phyloP scores from a whole-genome alignment of 2,329 filamentous ascomycete genomes.

The Pseudogymnoascus destructans region DNA sequence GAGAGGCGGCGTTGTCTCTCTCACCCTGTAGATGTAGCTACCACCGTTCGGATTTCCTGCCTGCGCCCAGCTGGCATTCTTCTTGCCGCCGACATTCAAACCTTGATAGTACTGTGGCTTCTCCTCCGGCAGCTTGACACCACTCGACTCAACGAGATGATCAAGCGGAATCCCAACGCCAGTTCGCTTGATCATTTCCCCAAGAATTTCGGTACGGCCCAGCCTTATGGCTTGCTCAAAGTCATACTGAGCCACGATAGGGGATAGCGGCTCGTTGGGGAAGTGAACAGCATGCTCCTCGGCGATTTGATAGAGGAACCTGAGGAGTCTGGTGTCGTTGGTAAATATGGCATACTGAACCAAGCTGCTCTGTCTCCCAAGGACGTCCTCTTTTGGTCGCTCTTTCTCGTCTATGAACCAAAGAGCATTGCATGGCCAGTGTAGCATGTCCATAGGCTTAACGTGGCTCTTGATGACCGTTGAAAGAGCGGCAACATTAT shows the following conservation, averaged over 20 bases:
- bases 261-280: slow-evolving; percentile 23
- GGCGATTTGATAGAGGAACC: slow-evolving; percentile 20
- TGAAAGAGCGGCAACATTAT: slow-evolving; percentile 58
- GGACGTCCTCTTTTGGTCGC: neutral
- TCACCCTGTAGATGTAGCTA: slow-evolving; percentile 29
- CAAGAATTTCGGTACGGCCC: slow-evolving; percentile 44
- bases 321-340: slow-evolving; percentile 21
- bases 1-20: slow-evolving; percentile 41
- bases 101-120: slow-evolving; percentile 67
- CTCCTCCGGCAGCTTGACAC: slow-evolving; percentile 42
- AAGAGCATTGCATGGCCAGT: slow-evolving; percentile 27
- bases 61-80: slow-evolving; percentile 61
- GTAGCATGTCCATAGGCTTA: slow-evolving; percentile 41
- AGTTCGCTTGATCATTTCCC: slow-evolving; percentile 49
- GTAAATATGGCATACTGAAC: slow-evolving; percentile 17
- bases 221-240: slow-evolving; percentile 34
- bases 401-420: slow-evolving; percentile 17
- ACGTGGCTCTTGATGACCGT: slow-evolving; percentile 53
- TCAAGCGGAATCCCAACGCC: slow-evolving; percentile 60
- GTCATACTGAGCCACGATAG: slow-evolving; percentile 29
- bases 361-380: slow-evolving; percentile 10
- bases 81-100: slow-evolving; percentile 61
- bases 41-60: slow-evolving; percentile 45
- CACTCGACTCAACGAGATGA: slow-evolving; percentile 50
- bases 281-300: slow-evolving; percentile 19